phyloP scores from a whole-genome alignment of 768 basidiomycete genomes.

The Tylopilus cervinicoccineus region DNA sequence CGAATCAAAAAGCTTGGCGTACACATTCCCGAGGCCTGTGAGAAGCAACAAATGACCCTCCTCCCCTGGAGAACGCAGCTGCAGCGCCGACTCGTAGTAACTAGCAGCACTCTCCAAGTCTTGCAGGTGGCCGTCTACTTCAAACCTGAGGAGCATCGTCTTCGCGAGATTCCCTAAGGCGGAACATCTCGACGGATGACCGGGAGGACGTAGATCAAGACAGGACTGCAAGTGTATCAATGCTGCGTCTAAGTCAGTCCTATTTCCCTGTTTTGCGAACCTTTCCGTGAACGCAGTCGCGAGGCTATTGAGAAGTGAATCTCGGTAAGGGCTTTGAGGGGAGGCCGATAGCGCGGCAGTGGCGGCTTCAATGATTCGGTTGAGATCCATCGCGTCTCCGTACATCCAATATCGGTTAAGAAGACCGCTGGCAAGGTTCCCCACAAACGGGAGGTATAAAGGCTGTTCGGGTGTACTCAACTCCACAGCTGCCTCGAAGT shows the following conservation, averaged over 20 bases:
- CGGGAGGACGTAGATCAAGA: constrained; percentile 21
- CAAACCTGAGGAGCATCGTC: constrained; percentile 21
- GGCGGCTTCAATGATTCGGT: constrained; percentile 13
- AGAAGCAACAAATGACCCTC: constrained; percentile 10
- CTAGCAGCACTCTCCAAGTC: constrained; percentile 23
- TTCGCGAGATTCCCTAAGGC: constrained; percentile 21
- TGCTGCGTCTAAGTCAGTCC: constrained; percentile 17
- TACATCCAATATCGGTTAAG: constrained; percentile 15
- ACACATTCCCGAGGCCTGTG: constrained; percentile 9
- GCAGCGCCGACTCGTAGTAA: constrained; percentile 13
- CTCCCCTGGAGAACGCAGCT: constrained; percentile 14
- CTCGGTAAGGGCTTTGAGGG: constrained; percentile 9
- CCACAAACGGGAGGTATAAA: constrained; percentile 14
- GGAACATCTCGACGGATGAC: constrained; percentile 9
- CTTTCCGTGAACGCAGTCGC: constrained; percentile 17
- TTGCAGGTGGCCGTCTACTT: constrained; percentile 15
- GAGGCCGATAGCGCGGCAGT: constrained; percentile 6
- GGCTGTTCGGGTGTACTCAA: constrained; percentile 9
- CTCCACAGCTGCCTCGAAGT: constrained; percentile 11
- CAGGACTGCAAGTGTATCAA: constrained; percentile 12
- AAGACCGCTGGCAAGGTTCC: constrained; percentile 17
- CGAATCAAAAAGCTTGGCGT: constrained; percentile 2
- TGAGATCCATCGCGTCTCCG: constrained; percentile 21
- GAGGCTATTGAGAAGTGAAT: constrained; percentile 22
- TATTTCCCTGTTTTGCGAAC: constrained; percentile 11